phyloP scores from a whole-genome alignment of 768 basidiomycete species.

The Lepiota venenata region DNA sequence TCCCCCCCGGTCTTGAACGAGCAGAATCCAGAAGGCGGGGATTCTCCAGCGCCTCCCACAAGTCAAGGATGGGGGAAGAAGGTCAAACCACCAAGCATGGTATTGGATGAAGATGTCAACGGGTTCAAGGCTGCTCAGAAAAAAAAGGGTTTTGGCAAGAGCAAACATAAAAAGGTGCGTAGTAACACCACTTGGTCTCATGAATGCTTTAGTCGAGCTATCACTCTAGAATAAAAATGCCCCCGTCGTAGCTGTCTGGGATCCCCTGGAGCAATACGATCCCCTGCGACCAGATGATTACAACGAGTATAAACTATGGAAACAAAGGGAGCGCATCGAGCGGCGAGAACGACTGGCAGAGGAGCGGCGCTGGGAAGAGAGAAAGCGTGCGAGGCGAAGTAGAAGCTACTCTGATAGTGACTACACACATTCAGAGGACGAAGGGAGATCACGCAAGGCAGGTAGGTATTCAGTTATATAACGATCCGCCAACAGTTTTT shows the following conservation, averaged over 20 bases:
- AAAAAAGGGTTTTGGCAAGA: slow-evolving; percentile 46
- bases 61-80: slow-evolving; percentile 82
- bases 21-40: slow-evolving; percentile 22
- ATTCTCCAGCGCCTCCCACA: slow-evolving; percentile 22
- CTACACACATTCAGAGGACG: slow-evolving; percentile 60
- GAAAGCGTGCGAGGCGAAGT: slow-evolving; percentile 53
- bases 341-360: slow-evolving; percentile 64
- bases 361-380: slow-evolving; percentile 52
- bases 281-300: slow-evolving; percentile 85
- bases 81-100: slow-evolving; percentile 88
- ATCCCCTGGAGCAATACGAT: slow-evolving; percentile 78
- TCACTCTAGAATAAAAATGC: slow-evolving; percentile 54
- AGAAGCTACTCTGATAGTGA: slow-evolving; percentile 68
- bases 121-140: slow-evolving; percentile 66
- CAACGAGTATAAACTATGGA: slow-evolving; percentile 83
- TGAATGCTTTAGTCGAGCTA: slow-evolving; percentile 1
- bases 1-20: slow-evolving; percentile 64
- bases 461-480: slow-evolving; percentile 37
- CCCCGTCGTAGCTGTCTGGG: slow-evolving; percentile 58
- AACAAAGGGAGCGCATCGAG: slow-evolving; percentile 72
- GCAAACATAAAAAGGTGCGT: slow-evolving; percentile 63
- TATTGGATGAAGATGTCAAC: slow-evolving; percentile 86
- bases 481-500: slow-evolving; percentile 4
- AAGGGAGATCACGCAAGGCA: slow-evolving; percentile 63
- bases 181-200: not conserved